Conservation (phyloP, 2,329 filamentous ascomycete genomes). For the Pseudocercospora fijiensis region DNA sequence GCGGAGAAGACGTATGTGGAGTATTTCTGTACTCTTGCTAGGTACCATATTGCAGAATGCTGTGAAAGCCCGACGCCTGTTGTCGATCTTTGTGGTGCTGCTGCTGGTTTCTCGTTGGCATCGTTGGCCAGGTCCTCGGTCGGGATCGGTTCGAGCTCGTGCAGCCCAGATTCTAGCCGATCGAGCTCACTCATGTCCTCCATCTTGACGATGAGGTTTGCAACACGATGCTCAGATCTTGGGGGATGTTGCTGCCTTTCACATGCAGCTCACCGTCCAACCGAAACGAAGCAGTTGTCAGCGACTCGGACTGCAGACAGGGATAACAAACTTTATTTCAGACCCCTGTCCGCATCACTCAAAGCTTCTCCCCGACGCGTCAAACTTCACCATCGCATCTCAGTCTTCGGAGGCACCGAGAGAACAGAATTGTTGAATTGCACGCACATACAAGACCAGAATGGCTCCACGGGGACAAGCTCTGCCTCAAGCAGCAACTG, state of each 20-base stretch:
- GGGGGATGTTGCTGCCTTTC: slow-evolving; percentile 12
- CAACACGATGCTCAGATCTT: background rate
- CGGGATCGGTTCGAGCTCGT: slow-evolving; percentile 78
- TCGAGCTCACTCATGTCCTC: slow-evolving; percentile 29
- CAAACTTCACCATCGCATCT: background rate
- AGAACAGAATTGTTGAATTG: background rate
- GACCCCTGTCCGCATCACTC: background rate
- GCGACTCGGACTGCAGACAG: background rate
- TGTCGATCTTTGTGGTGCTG: slow-evolving; percentile 36
- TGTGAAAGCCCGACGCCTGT: slow-evolving; percentile 59
- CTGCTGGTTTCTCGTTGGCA: slow-evolving; percentile 15
- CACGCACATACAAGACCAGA: background rate
- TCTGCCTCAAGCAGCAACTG: slow-evolving; percentile 46
- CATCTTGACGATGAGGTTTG: slow-evolving; percentile 29
- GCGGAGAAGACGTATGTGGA: slow-evolving; percentile 80
- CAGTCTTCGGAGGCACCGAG: background rate
- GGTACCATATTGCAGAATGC: slow-evolving; percentile 73
- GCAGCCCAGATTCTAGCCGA: slow-evolving; percentile 47
- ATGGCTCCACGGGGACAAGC: slow-evolving; percentile 29
- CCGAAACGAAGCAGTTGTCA: background rate
- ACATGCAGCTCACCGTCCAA: slow-evolving; percentile 11
- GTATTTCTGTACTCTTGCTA: slow-evolving; percentile 78
- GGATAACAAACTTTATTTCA: background rate
- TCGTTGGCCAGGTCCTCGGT: slow-evolving; percentile 53
- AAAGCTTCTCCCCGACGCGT: background rate